Evolutionary conservation across 345 rosid genomes (phyloP).

Genomic region (Salix suchowensis): DNA sequence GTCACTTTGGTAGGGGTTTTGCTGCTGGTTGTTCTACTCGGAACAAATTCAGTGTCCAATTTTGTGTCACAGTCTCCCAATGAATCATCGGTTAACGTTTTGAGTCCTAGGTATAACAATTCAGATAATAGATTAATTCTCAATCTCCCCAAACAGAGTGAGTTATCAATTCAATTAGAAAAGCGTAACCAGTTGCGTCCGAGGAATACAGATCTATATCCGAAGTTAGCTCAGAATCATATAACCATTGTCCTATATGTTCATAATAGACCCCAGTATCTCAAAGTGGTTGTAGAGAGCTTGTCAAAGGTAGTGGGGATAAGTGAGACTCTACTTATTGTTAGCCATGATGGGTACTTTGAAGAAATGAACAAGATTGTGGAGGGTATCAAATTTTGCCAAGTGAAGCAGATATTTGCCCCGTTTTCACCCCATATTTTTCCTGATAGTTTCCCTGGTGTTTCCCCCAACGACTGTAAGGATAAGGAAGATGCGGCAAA

Average conservation of each 20-base stretch:
- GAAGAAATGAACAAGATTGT: conserved; percentile 82
- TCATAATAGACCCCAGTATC: conserved; percentile 88
- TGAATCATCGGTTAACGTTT: conserved; percentile 22
- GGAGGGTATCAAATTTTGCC: conserved; percentile 73
- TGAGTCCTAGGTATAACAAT: conserved; percentile 17
- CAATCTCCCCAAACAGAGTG: conserved; percentile 51
- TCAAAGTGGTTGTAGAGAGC: conserved; percentile 68
- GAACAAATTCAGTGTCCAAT: conserved; percentile 33
- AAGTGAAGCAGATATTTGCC: conserved; percentile 82
- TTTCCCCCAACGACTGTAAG: conserved; percentile 57
- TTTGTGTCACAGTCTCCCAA: conserved; percentile 21
- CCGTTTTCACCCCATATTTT: conserved; percentile 84
- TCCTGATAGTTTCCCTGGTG: conserved; percentile 60
- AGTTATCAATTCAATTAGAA: conserved; percentile 54
- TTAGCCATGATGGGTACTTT: conserved; percentile 93
- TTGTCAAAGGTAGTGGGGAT: conserved; percentile 81
- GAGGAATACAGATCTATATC: conserved; percentile 61
- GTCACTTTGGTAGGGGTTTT: conserved; percentile 50
- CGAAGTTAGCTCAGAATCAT: conserved; percentile 58
- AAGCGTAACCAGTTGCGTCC: conserved; percentile 60
- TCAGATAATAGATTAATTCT: conserved; percentile 22
- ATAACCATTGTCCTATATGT: conserved; percentile 80
- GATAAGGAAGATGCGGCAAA: conserved; percentile 52
- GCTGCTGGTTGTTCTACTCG: conserved; percentile 46
- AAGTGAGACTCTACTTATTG: conserved; percentile 75